A percentile compares a stretch with the other conserved stretches of the same genome.
phyloP scores from a whole-genome alignment of 768 basidiomycete species.

The Paxillus rubicundulus region DNA sequence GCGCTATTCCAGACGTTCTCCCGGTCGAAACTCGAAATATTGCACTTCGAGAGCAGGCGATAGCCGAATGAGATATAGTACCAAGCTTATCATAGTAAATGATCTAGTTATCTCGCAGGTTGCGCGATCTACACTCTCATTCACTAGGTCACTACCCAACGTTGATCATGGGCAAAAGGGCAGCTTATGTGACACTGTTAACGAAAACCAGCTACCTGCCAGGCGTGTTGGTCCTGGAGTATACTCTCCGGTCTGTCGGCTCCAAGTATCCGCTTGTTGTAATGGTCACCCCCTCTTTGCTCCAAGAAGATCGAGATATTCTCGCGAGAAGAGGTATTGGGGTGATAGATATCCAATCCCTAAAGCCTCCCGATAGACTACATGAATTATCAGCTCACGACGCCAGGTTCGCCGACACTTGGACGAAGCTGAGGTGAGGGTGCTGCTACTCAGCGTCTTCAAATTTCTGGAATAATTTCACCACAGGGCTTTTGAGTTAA shows the following conservation, averaged over 20 bases:
- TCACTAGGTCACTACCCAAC: background rate
- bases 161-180: constrained; percentile 35
- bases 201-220: constrained; percentile 61
- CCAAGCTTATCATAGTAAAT: background rate
- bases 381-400: constrained; percentile 37
- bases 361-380: constrained; percentile 49
- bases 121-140: background rate
- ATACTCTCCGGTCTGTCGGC: constrained; percentile 48
- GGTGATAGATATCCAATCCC: constrained; percentile 55
- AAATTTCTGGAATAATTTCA: background rate
- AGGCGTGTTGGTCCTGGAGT: constrained; percentile 54
- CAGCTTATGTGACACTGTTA: constrained; percentile 75
- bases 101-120: background rate
- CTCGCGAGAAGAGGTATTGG: constrained; percentile 54
- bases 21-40: too few species aligned
- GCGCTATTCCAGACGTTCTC: too few species aligned
- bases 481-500: constrained; percentile 57
- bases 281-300: constrained; percentile 64
- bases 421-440: constrained; percentile 56
- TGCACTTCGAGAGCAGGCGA: background rate
- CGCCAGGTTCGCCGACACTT: constrained; percentile 58
- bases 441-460: constrained; percentile 21
- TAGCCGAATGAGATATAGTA: background rate
- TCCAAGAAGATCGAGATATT: constrained; percentile 46
- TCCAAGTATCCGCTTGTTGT: constrained; percentile 77